A percentile compares a stretch with the other conserved stretches of the same genome.
Evolutionary conservation across 1,284 basidiomycete genomes (phyloP).

Genomic region (Malassezia yamatoensis): DNA sequence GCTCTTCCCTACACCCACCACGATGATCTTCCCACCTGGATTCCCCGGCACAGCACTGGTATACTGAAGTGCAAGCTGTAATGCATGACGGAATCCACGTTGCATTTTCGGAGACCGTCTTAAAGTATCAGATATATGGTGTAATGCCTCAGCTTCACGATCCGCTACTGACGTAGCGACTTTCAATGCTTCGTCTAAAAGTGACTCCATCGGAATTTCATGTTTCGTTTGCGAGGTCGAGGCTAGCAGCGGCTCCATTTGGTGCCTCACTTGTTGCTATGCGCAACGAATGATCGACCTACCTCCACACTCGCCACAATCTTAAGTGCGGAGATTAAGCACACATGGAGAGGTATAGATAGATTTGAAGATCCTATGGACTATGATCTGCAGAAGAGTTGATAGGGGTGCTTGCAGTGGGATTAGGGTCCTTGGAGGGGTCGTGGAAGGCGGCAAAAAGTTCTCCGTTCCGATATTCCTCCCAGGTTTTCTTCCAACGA

Average conservation of each 20-base stretch:
- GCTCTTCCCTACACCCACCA: slow-evolving; percentile 49
- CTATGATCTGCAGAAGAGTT: too few species aligned
- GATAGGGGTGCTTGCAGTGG: too few species aligned
- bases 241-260: not conserved
- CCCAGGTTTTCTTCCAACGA: slow-evolving; percentile 25
- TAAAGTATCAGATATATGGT: not conserved
- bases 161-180: not conserved
- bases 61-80: slow-evolving; percentile 25
- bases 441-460: slow-evolving; percentile 12
- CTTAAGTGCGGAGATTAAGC: not conserved
- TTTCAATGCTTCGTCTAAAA: not conserved
- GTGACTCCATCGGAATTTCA: not conserved
- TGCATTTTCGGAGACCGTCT: not conserved
- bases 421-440: not conserved
- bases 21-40: slow-evolving; percentile 47
- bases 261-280: not conserved
- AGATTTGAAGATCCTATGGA: too few species aligned
- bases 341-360: not conserved
- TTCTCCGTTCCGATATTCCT: slow-evolving; percentile 33
- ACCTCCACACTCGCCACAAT: not conserved
- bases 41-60: slow-evolving; percentile 17
- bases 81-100: slow-evolving; percentile 18
- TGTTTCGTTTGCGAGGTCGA: not conserved
- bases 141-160: slow-evolving; percentile 9
- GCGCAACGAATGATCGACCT: too few species aligned